Evolutionary conservation across 1,284 basidiomycete genomes (phyloP).

Genomic region (Ceratobasidium sp.): DNA sequence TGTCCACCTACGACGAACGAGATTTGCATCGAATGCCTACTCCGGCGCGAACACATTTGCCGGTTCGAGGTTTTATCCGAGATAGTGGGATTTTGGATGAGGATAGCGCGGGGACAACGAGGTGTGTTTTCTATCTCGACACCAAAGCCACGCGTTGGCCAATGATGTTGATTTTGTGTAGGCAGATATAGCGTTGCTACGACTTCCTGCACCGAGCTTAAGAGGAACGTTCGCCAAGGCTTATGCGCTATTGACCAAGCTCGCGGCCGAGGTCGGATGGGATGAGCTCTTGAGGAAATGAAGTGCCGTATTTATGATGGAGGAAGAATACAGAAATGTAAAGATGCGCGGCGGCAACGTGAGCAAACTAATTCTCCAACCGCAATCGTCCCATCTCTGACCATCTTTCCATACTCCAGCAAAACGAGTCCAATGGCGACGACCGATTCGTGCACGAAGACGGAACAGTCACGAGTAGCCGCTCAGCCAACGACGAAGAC

Average conservation of each 20-base stretch:
- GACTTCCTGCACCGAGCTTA: slow-evolving; percentile 92
- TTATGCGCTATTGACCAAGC: slow-evolving; percentile 86
- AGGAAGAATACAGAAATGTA: slow-evolving; percentile 87
- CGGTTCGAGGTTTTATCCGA: slow-evolving; percentile 83
- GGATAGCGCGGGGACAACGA: slow-evolving; percentile 78
- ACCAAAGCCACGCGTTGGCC: too few species aligned
- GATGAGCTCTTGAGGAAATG: slow-evolving; percentile 96
- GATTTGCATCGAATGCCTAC: slow-evolving; percentile 90
- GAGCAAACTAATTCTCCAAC: too few species aligned
- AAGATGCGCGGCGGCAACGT: slow-evolving; percentile 48
- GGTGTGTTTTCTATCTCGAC: slow-evolving; percentile 51
- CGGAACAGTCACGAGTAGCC: slow-evolving; percentile 52
- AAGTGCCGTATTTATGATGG: slow-evolving; percentile 98
- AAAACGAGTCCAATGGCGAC: background rate
- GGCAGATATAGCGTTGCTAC: slow-evolving; percentile 92
- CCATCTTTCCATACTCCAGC: background rate
- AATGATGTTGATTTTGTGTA: slow-evolving; percentile 46
- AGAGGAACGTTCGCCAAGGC: slow-evolving; percentile 96
- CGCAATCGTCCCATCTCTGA: too few species aligned
- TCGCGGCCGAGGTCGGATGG: slow-evolving; percentile 96
- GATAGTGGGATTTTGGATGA: slow-evolving; percentile 68
- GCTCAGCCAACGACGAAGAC: slow-evolving; percentile 59
- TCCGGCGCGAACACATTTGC: slow-evolving; percentile 84
- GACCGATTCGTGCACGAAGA: slow-evolving; percentile 63
- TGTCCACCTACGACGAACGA: slow-evolving; percentile 99